phyloP scores from a whole-genome alignment of 768 basidiomycete species.

The Phlebiopsis gigantea region DNA sequence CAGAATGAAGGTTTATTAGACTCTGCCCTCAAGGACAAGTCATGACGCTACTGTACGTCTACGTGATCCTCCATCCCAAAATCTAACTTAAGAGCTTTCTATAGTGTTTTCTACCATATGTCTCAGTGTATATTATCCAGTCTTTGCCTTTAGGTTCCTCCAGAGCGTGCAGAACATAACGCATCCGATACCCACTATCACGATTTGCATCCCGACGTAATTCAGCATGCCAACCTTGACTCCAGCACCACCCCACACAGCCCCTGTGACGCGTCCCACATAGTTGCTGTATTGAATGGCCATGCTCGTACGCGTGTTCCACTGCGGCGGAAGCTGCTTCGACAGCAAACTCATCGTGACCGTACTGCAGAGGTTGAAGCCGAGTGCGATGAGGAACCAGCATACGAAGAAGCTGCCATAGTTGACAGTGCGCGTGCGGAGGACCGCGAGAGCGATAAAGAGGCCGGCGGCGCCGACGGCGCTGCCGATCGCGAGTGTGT shows the following conservation, averaged over 20 bases:
- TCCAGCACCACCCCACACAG: conserved; percentile 65
- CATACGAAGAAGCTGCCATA: conserved; percentile 43
- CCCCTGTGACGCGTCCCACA: conserved; percentile 57
- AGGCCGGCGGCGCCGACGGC: conserved; percentile 48
- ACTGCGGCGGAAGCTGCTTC: conserved; percentile 60
- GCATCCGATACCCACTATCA: conserved; percentile 51
- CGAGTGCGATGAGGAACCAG: conserved; percentile 60
- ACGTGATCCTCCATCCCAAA: not conserved
- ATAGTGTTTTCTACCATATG: no score
- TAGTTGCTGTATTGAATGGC: conserved; percentile 69
- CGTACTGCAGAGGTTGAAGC: conserved; percentile 70
- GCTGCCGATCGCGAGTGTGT: conserved; percentile 49
- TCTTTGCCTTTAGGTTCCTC: conserved; percentile 59
- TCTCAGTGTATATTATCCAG: conserved; percentile 11
- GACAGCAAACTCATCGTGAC: conserved; percentile 61
- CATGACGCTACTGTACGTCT: not conserved
- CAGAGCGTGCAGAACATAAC: conserved; percentile 51
- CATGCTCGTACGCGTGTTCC: conserved; percentile 55
- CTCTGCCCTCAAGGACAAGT: conserved; percentile 25
- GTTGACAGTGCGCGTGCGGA: conserved; percentile 33
- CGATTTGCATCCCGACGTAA: conserved; percentile 57
- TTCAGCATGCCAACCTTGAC: conserved; percentile 53
- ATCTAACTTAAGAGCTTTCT: no score
- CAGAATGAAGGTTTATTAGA: conserved; percentile 44
- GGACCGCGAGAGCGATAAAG: conserved; percentile 42